Evolutionary conservation across 345 rosid genomes (phyloP).

Genomic region (Ailanthus altissimus): DNA sequence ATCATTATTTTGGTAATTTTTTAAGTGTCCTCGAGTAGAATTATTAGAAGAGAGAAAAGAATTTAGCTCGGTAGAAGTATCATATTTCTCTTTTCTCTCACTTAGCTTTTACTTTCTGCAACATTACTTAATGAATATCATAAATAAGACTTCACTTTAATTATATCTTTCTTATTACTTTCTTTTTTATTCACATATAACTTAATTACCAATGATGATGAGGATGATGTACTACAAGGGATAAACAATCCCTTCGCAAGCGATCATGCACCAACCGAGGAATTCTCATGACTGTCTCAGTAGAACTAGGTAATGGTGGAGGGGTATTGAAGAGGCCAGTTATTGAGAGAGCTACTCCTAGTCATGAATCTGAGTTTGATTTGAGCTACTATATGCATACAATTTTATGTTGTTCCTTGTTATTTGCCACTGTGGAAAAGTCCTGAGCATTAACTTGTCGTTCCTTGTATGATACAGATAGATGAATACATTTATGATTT

Average conservation of each 20-base stretch:
- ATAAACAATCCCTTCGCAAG: conserved; percentile 43
- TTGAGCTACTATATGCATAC: conserved; percentile 49
- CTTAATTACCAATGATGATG: conserved; percentile 13
- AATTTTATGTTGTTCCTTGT: not conserved
- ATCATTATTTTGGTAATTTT: not conserved
- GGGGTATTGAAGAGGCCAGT: conserved; percentile 72
- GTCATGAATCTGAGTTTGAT: conserved; percentile 78
- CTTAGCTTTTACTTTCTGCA: not conserved
- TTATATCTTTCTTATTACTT: not conserved
- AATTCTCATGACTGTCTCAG: conserved; percentile 50
- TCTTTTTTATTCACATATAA: not conserved
- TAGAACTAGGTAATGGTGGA: conserved; percentile 62
- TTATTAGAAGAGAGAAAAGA: not conserved
- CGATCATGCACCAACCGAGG: conserved; percentile 56
- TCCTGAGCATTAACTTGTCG: not conserved
- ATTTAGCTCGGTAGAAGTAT: not conserved
- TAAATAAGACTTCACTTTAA: not conserved
- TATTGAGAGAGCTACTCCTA: conserved; percentile 49
- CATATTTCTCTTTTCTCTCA: not conserved
- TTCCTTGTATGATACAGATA: not conserved
- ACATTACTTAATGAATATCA: not conserved
- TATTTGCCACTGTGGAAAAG: not conserved
- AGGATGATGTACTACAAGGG: conserved; percentile 39
- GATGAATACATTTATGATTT: not conserved
- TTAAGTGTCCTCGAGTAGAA: not conserved